Conservation (phyloP, 768 basidiomycete species). For the Collybiopsis confluens region DNA sequence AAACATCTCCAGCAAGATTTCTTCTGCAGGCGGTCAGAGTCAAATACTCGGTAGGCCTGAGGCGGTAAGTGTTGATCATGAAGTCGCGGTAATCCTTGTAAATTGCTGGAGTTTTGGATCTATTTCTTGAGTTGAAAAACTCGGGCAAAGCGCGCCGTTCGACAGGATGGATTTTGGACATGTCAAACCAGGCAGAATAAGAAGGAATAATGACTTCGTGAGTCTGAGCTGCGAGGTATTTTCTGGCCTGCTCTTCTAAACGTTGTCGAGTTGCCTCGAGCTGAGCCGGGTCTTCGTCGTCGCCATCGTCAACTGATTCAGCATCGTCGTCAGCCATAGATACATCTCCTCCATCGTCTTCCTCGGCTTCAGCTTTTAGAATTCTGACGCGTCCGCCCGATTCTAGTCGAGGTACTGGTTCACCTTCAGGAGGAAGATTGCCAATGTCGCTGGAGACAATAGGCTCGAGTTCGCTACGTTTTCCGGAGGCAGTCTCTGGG, state of each 20-base stretch:
- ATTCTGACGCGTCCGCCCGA: constrained; percentile 39
- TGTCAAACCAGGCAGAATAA: constrained; percentile 97
- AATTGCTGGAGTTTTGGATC: constrained; percentile 92
- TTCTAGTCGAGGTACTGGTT: constrained; percentile 34
- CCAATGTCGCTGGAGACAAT: constrained; percentile 74
- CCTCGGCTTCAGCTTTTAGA: constrained; percentile 53
- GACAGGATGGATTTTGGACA: constrained; percentile 88
- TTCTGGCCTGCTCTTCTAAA: constrained; percentile 82
- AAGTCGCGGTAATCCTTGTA: constrained; percentile 99
- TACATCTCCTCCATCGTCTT: constrained; percentile 67
- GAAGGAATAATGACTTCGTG: constrained; percentile 97
- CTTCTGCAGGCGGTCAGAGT: constrained; percentile 96
- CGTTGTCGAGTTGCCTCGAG: constrained; percentile 74
- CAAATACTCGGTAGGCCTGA: constrained; percentile 91
- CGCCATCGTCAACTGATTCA: constrained; percentile 76
- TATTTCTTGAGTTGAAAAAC: constrained; percentile 95
- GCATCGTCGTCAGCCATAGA: constrained; percentile 82
- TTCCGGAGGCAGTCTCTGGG: constrained; percentile 74
- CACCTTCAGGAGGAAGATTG: constrained; percentile 54
- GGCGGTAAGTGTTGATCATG: constrained; percentile 97
- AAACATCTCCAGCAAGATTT: constrained; percentile 97
- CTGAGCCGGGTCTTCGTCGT: constrained; percentile 83
- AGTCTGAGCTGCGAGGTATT: constrained; percentile 95
- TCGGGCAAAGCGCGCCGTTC: constrained; percentile 92
- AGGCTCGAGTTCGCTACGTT: constrained; percentile 86